Evolutionary conservation across 2,329 filamentous ascomycete genomes (phyloP).

Genomic region (Amylocarpus encephaloides): DNA sequence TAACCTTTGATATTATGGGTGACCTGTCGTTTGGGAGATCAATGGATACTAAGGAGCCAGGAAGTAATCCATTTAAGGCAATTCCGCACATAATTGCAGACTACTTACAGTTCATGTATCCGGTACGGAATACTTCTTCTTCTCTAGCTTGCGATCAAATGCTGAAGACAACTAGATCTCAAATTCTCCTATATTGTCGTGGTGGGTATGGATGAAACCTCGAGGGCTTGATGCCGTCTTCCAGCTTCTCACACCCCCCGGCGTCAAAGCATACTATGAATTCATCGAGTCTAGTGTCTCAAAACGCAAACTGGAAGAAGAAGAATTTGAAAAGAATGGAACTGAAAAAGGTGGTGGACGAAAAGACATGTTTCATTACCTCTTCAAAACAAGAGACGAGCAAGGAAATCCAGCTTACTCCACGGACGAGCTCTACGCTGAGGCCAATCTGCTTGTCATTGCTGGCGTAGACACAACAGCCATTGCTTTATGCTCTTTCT

Average conservation of each 20-base stretch:
- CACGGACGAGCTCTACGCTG: constrained; percentile 26
- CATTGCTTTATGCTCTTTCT: constrained; percentile 31
- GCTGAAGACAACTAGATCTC: neutral
- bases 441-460: constrained; percentile 21
- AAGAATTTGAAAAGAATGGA: neutral
- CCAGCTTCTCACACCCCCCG: neutral
- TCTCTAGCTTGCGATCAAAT: neutral
- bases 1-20: constrained; percentile 13
- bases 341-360: neutral
- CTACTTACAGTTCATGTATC: constrained; percentile 4
- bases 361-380: constrained; percentile 59
- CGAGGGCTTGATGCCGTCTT: constrained; percentile 2
- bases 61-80: neutral
- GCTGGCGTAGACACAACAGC: constrained; percentile 35
- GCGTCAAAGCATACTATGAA: neutral
- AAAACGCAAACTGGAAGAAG: neutral
- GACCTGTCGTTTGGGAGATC: constrained; percentile 11
- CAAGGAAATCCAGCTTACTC: constrained; percentile 44
- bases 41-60: constrained; percentile 5
- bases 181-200: neutral
- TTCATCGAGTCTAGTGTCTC: neutral
- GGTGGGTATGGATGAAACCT: constrained; percentile 6
- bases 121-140: neutral
- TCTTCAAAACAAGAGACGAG: constrained; percentile 64
- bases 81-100: constrained; percentile 6